Evolutionary conservation across 2,329 filamentous ascomycete species (phyloP), one percentile per base, ranked within the genome.

Genomic region (Ophidiomyces ophidiicola): DNA sequence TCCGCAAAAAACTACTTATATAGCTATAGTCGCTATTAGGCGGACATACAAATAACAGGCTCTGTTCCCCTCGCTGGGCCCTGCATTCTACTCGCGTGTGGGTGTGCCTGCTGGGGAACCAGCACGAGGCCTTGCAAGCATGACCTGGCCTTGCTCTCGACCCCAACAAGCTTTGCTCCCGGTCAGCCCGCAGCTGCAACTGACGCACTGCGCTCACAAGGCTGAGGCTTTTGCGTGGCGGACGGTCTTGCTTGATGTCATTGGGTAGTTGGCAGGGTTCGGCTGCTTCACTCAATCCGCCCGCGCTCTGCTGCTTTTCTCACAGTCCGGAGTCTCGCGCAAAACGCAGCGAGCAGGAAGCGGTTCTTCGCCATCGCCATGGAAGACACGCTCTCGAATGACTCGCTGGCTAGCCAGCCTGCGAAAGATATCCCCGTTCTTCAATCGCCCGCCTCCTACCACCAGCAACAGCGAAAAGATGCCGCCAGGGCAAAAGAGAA

Each of bases 381-480:
- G 32, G 32, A 41, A 12, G 32, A 24, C 12, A 35, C 39, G 10
- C 24, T 31, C 7, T 41, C 39, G 11, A 35, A 36, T 25, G 32
- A 41, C n/a, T 41, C 39, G 1, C 18, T 23, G 3, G n/a, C 18
- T 17, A 30, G 20, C 32, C 14, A 29, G 15, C 6, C 31, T 8
- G 21, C n/a, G 3, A 36, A 24, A n/a, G 32, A 18, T 20, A 42
- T 42, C 7, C 32, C 40, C n/a, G 28, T 24, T 11, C 40, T 42
- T 5, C 33, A 37, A 23, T 20, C 33, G 15, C 40, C 40, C 12
- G 15, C 29, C 29, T 42, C 34, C 7, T 37, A 32, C n/a, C 26
- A 37, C 8, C 12, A 42, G 5, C 4, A 8, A 5, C 32, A 41
- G 11, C 17, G 3, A 4, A 14, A 36, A 5, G 21, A 36, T 21